Conservation (phyloP, 306 rosid species). For the Dalbergia cochinchinensis region DNA sequence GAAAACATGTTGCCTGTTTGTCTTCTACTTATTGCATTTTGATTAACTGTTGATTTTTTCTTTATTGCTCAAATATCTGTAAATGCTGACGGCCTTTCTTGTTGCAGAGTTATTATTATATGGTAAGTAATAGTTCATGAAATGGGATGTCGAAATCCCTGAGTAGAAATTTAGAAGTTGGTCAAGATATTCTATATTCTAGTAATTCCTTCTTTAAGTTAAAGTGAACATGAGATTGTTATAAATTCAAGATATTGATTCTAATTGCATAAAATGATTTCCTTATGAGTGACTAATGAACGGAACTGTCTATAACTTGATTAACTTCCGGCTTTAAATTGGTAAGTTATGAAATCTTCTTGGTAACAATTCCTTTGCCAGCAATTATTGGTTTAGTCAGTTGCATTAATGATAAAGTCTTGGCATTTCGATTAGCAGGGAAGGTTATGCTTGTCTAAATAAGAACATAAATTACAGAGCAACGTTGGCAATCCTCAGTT, state of each 20-base stretch:
- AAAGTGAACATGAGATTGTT: not conserved
- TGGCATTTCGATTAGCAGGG: constrained; percentile 3
- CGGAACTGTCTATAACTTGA: not conserved
- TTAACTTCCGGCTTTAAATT: not conserved
- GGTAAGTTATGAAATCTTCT: not conserved
- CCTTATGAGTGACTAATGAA: not conserved
- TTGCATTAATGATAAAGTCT: constrained; percentile 13
- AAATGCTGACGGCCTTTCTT: constrained; percentile 20
- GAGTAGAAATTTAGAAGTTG: constrained; percentile 5
- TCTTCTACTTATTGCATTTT: constrained; percentile 17
- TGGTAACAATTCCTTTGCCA: constrained; percentile 4
- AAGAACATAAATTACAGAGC: not conserved
- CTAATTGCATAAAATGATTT: not conserved
- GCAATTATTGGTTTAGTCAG: not conserved
- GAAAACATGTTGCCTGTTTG: constrained; percentile 7
- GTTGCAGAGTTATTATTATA: not conserved
- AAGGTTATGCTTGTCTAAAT: not conserved
- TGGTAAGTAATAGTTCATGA: constrained; percentile 1
- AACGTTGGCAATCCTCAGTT: not conserved
- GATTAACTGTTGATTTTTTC: not conserved
- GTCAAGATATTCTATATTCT: not conserved
- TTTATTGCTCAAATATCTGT: constrained; percentile 30
- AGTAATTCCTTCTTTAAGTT: not conserved
- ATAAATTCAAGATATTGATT: not conserved
- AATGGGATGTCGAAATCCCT: not conserved